Evolutionary conservation across 768 basidiomycete genomes (phyloP).

Genomic region (Lanmaoa pseudosensibilis): DNA sequence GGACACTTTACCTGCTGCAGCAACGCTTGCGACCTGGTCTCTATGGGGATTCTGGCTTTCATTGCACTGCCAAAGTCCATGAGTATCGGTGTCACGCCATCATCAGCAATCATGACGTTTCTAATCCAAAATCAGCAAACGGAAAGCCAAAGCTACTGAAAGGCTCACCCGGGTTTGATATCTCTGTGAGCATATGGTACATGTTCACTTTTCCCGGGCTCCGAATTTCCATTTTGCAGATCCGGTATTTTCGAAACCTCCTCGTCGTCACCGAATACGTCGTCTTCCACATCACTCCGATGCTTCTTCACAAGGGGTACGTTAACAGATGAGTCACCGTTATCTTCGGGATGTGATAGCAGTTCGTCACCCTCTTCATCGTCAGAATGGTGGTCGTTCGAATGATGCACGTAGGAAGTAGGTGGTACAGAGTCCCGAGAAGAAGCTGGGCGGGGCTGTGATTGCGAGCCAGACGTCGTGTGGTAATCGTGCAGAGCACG

Average conservation of each 20-base stretch:
- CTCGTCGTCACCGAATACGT: slow-evolving; percentile 80
- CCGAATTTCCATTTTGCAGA: slow-evolving; percentile 37
- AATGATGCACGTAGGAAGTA: slow-evolving; percentile 21
- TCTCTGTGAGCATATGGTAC: slow-evolving; percentile 96
- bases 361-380: slow-evolving; percentile 67
- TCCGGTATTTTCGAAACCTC: slow-evolving; percentile 41
- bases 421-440: slow-evolving; percentile 18
- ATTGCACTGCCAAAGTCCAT: slow-evolving; percentile 98
- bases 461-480: slow-evolving; percentile 39
- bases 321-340: slow-evolving; percentile 44
- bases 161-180: slow-evolving; percentile 87
- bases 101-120: slow-evolving; percentile 96
- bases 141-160: background rate
- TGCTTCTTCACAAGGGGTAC: slow-evolving; percentile 64
- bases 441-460: slow-evolving; percentile 23
- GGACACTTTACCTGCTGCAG: slow-evolving; percentile 70
- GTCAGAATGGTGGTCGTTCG: slow-evolving; percentile 38
- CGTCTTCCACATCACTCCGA: slow-evolving; percentile 50
- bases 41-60: slow-evolving; percentile 80
- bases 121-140: slow-evolving; percentile 39
- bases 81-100: slow-evolving; percentile 78
- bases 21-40: slow-evolving; percentile 83
- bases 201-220: slow-evolving; percentile 47
- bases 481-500: slow-evolving; percentile 92
- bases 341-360: slow-evolving; percentile 75